Evolutionary conservation across 768 basidiomycete genomes (phyloP).

Genomic region (Dendrothele bispora): DNA sequence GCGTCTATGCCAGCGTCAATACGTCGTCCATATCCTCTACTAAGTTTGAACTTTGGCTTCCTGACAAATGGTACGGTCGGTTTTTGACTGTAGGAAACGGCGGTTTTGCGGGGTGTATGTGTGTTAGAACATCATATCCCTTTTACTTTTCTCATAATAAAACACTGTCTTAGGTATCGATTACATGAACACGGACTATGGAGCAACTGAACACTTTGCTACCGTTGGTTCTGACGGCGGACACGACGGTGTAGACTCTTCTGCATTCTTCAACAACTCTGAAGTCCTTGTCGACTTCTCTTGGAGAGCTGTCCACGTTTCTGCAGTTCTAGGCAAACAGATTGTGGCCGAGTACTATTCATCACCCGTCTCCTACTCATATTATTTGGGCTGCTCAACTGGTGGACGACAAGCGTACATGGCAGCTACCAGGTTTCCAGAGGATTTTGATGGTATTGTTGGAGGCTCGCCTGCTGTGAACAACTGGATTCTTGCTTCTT

Average conservation of each 20-base stretch:
- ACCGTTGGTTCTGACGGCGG: conserved; percentile 23
- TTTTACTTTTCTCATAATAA: background rate
- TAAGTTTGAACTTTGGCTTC: no score
- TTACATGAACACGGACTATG: conserved; percentile 16
- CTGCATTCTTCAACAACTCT: conserved; percentile 16
- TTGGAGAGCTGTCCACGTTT: conserved; percentile 23
- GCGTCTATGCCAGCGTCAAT: no score
- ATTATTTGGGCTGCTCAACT: conserved; percentile 26
- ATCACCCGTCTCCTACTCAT: conserved; percentile 18
- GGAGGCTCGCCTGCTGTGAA: conserved; percentile 24
- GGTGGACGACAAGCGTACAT: conserved; percentile 26
- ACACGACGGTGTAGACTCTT: conserved; percentile 19
- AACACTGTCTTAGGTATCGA: conserved; percentile 16
- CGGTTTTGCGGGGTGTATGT: conserved; percentile 16
- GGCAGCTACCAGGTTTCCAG: conserved; percentile 21
- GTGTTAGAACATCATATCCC: background rate
- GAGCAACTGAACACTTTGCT: conserved; percentile 19
- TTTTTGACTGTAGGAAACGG: no score
- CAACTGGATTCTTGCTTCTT: conserved; percentile 10
- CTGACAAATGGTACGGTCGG: no score
- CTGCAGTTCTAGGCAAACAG: conserved; percentile 23
- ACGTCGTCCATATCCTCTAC: no score
- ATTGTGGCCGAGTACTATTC: conserved; percentile 23
- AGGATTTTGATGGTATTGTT: conserved; percentile 27
- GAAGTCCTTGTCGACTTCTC: conserved; percentile 26